Evolutionary conservation across 1,284 basidiomycete species (phyloP), one percentile per base, ranked within the genome.

Genomic region (Pyrrhoderma noxium): DNA sequence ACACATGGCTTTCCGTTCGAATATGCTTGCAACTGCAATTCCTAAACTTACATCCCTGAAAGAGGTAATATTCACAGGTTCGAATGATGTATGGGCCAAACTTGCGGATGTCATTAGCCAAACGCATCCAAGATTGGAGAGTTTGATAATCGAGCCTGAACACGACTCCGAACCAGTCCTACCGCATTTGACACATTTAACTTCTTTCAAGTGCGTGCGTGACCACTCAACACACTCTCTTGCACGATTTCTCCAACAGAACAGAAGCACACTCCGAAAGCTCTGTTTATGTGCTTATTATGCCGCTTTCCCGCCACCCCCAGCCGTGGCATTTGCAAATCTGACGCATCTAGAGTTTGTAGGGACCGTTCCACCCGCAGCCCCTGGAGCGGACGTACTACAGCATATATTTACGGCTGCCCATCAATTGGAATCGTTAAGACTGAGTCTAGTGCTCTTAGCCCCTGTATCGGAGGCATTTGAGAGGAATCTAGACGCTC

Each of bases 1-100:
- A 23, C 68, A 76, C 8, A 71, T 80, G 59, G 73, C 77, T 1
- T 85, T 85, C 62, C 80, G 85, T 63, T 78, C 75, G 36, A 79
- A 79, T 25, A 84, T 85, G 76, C 65, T 86, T 39, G 72, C 77
- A 19, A 85, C 85, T 44, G 79, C 80, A 1, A 66, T 86, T 13
- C 80, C 81, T 14, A 82, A 79, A 59, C 62, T 86, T 25, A 63
- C 64, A 45, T 80, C 77, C 57, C 66, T 85, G 31, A 71, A 72
- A 37, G 77, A 77, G 52, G 72, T 82, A 3, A 76, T 80, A 59
- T 77, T 81, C 35, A 72, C 74, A n/a, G 79, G 81, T 27, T 69
- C 72, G 2, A 73, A 69, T 39, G 76, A 80, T 21, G 70, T 77
- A 38, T 73, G 83, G 51, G 60, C 68, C 5, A 68, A 73, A 2